Base-by-base conservation (phyloP, 2,329 filamentous ascomycete species). In the Fusarium secorum region DNA sequence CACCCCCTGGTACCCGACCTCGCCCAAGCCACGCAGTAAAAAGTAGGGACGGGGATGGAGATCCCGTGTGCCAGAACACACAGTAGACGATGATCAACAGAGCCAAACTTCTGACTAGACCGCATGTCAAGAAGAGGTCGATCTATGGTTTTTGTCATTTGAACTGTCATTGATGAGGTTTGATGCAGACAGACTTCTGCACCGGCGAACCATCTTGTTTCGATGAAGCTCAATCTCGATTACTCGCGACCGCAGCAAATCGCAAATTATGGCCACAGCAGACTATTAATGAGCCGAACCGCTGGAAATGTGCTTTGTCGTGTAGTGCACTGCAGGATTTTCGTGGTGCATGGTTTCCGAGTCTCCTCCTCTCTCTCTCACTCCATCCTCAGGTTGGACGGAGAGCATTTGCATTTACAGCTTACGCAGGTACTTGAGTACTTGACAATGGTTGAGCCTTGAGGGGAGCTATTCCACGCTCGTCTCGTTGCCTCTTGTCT, bases 1-100 rank as follows among this genome's bases (percentile, higher is more conserved):
- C 71, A 72, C 64, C 61, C 71, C 74, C 71, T 63, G 64, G 71
- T 67, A 68, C 74, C 72, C 74, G 74, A 76, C 76, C 72, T 76
- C 63, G 66, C 52, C 60, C 74, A 76, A 67, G 74, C 74, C 74
- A 76, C 72, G 55, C 62, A 70, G 61, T 46, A 56, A 48, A 66
- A 61, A 63, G 72, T 70, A 75, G 71, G 70, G 73, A 68, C 68
- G 73, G 72, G 70, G 70, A 72, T 72, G 70, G 66, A 69, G 70
- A 72, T 72, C 70, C 70, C 70, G 70, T 68, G 62, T 70, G 66
- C 70, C 66, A 72, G 71, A 72, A 53, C 52, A 64, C 62, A 64
- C 60, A 69, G 52, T 56, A 63, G 71, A 74, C 61, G 63, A 65
- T 63, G 60, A 72, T 72, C 70, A 72, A 57, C 58, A 46, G 41